Percentiles rank a stretch among this genome's conserved stretches.
Evolutionary conservation across 352 stramenopile species (phyloP).

Genomic region (Phytophthora cajani): DNA sequence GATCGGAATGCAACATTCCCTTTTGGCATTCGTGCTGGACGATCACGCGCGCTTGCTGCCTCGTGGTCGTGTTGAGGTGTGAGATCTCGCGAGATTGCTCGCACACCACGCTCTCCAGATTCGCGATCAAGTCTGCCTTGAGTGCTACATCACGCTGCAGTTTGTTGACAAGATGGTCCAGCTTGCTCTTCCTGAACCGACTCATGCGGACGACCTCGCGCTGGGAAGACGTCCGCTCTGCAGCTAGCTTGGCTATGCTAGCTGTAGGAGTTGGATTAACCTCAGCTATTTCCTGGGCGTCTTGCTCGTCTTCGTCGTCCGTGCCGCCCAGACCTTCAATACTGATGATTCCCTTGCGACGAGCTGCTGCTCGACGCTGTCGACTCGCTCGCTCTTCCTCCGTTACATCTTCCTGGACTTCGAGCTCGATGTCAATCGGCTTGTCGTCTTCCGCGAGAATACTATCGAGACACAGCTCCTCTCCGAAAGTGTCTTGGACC

Average conservation of each 20-base stretch:
- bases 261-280: conserved; percentile 3
- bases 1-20: conserved; percentile 55
- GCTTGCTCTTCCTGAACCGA: conserved; percentile 69
- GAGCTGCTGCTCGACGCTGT: conserved; percentile 22
- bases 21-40: conserved; percentile 56
- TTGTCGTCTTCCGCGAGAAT: conserved; percentile 74
- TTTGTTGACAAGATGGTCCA: conserved; percentile 69
- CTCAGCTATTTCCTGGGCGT: not conserved
- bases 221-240: not conserved
- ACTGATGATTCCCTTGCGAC: conserved; percentile 31
- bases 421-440: conserved; percentile 62
- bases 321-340: conserved; percentile 7
- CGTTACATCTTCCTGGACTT: conserved; percentile 62
- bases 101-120: conserved; percentile 62
- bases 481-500: conserved; percentile 64
- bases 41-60: conserved; percentile 50
- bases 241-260: conserved; percentile 7
- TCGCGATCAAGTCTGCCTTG: conserved; percentile 53
- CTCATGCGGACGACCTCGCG: conserved; percentile 64
- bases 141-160: conserved; percentile 56
- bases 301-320: conserved; percentile 17
- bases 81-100: conserved; percentile 59
- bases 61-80: conserved; percentile 46
- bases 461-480: conserved; percentile 51
- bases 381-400: conserved; percentile 42